Conservation (phyloP, 2,329 filamentous ascomycete species). For the Arthrobotrys conoides region DNA sequence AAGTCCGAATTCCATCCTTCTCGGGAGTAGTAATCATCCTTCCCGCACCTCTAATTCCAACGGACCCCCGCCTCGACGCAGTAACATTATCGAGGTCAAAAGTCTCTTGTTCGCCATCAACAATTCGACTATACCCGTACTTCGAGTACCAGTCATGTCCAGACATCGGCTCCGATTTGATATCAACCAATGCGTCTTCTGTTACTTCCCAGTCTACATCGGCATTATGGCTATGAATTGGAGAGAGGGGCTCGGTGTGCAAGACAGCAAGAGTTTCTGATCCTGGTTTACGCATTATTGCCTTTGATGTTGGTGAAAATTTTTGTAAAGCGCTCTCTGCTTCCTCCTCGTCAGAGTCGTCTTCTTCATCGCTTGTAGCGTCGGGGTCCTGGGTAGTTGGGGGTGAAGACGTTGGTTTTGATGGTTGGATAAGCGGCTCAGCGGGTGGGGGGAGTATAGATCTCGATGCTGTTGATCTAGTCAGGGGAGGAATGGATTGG, state of each 20-base stretch:
- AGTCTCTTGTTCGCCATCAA: conserved; percentile 24
- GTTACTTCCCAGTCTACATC: background rate
- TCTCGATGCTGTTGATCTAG: background rate
- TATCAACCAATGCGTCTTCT: background rate
- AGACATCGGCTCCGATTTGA: conserved; percentile 41
- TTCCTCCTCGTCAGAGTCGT: conserved; percentile 15
- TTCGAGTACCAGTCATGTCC: conserved; percentile 43
- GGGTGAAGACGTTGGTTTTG: background rate
- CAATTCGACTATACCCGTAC: conserved; percentile 47
- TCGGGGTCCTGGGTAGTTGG: conserved; percentile 8
- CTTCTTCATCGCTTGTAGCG: conserved; percentile 35
- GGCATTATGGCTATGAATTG: conserved; percentile 8
- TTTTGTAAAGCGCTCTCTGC: conserved; percentile 48
- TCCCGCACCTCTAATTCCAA: background rate
- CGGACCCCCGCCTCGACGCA: background rate
- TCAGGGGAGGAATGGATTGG: conserved; percentile 8
- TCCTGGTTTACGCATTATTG: conserved; percentile 44
- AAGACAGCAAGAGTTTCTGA: conserved; percentile 43
- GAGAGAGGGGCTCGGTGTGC: conserved; percentile 31
- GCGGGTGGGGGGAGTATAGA: conserved; percentile 4
- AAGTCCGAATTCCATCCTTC: background rate
- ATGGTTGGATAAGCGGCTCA: background rate
- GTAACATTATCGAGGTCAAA: conserved; percentile 49
- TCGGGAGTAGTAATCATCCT: conserved; percentile 11
- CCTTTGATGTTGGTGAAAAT: conserved; percentile 50